These are phyloP conservation scores for Kalmusia sp. DNA, from an alignment of 2,329 filamentous ascomycete genomes.

Conservation along the genomic window DNA sequence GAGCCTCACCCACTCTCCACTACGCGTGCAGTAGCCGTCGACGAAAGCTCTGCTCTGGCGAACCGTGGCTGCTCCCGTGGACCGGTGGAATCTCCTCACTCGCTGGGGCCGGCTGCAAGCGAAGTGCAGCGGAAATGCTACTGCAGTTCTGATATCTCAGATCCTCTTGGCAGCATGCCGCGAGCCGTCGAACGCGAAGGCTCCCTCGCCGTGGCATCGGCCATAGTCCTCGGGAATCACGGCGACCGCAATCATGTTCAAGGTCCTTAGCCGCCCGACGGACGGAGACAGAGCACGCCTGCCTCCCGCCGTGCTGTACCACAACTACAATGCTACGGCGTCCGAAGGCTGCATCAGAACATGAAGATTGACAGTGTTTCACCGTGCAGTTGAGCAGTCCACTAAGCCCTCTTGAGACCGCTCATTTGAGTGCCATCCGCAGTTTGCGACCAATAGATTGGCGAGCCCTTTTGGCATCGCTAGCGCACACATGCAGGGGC, in stretches of 20 bases:
- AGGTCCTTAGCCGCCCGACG: neutral
- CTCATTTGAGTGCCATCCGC: slow-evolving; percentile 34
- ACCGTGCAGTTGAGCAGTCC: slow-evolving; percentile 20
- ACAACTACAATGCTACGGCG: slow-evolving; percentile 19
- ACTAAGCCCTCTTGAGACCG: slow-evolving; percentile 21
- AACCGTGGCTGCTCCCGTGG: slow-evolving; percentile 1
- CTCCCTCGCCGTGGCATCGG: slow-evolving; percentile 11
- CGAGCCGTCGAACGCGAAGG: slow-evolving; percentile 3
- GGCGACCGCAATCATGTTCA: slow-evolving; percentile 17
- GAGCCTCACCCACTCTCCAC: slow-evolving; percentile 7
- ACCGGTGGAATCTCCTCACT: slow-evolving; percentile 9
- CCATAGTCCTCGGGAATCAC: slow-evolving; percentile 11
- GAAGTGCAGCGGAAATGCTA: slow-evolving; percentile 23
- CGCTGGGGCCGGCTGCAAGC: slow-evolving; percentile 17
- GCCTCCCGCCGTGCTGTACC: neutral
- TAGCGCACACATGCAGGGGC: slow-evolving; percentile 34
- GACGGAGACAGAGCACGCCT: neutral
- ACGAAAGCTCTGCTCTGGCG: slow-evolving; percentile 1
- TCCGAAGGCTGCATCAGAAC: slow-evolving; percentile 2
- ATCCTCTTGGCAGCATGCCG: slow-evolving; percentile 19
- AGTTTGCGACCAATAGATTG: slow-evolving; percentile 32
- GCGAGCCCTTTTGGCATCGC: slow-evolving; percentile 17
- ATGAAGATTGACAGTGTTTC: slow-evolving; percentile 33
- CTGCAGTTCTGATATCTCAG: slow-evolving; percentile 22
- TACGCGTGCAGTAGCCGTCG: too few relatives aligned